phyloP scores from a whole-genome alignment of 1,284 basidiomycete genomes.

The Puccinia coronata region DNA sequence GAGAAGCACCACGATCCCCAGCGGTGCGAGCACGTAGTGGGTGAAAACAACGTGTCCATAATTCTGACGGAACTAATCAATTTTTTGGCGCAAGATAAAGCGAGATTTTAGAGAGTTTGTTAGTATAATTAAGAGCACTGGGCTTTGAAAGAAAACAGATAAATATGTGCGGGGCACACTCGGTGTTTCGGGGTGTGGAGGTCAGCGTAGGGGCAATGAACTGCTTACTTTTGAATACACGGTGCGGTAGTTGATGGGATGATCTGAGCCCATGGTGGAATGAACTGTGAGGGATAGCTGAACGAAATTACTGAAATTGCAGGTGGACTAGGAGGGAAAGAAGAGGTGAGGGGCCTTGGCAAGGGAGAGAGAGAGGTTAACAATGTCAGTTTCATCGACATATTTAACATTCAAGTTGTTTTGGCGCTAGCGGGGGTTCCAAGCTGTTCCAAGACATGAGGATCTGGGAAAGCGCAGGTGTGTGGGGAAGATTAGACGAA shows the following conservation, averaged over 20 bases:
- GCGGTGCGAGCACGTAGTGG: constrained; percentile 37
- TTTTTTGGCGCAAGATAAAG: background rate
- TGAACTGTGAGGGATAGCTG: background rate
- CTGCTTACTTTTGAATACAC: constrained; percentile 6
- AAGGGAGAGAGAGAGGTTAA: background rate
- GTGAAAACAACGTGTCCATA: constrained; percentile 17
- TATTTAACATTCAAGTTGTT: background rate
- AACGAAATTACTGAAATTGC: too few species aligned
- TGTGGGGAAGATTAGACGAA: too few species aligned
- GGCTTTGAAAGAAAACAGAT: too few species aligned
- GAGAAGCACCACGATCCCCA: constrained; percentile 27
- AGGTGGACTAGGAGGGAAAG: too few species aligned
- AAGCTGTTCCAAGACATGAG: background rate
- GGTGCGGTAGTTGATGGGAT: constrained; percentile 10
- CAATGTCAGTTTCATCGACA: background rate
- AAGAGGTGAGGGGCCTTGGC: too few species aligned
- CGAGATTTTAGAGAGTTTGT: too few species aligned
- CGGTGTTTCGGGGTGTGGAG: too few species aligned
- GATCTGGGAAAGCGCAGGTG: background rate
- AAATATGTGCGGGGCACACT: too few species aligned
- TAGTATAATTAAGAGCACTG: too few species aligned
- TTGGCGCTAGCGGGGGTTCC: background rate
- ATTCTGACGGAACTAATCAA: constrained; percentile 9
- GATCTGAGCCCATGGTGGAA: constrained; percentile 3
- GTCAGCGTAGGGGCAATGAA: too few species aligned